Evolutionary conservation across 2,329 filamentous ascomycete species (phyloP).

Genomic region (Xylaria sp.): DNA sequence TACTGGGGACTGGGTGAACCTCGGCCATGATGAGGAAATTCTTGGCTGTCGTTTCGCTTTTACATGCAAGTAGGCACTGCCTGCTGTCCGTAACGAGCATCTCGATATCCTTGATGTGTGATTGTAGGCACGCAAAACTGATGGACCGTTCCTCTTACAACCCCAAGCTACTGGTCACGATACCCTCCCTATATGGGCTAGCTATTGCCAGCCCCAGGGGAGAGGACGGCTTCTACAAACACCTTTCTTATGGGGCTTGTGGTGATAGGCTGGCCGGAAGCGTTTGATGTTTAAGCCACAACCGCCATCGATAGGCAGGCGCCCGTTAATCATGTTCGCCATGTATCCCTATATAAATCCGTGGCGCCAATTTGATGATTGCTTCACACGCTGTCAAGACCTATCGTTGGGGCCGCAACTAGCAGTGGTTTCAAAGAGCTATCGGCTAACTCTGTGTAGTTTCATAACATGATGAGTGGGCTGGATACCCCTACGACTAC

Average conservation of each 20-base stretch:
- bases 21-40: background rate
- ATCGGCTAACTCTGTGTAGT: background rate
- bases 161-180: background rate
- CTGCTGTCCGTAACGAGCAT: background rate
- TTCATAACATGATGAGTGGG: background rate
- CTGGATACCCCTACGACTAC: background rate
- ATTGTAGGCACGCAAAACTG: background rate
- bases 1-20: background rate
- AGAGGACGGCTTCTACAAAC: background rate
- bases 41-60: background rate
- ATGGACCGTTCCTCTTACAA: background rate
- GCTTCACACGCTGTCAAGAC: slow-evolving; percentile 1
- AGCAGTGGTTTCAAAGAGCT: background rate
- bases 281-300: background rate
- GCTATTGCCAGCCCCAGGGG: too few species aligned
- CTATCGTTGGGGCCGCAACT: background rate
- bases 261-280: background rate
- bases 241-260: background rate
- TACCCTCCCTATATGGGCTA: too few species aligned
- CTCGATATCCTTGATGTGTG: background rate
- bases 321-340: background rate
- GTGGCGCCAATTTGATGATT: background rate
- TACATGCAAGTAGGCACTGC: background rate
- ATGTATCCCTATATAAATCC: background rate
- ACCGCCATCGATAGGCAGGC: background rate